phyloP scores from a whole-genome alignment of 2,329 filamentous ascomycete genomes.

The Cryoendolithus antarcticus region DNA sequence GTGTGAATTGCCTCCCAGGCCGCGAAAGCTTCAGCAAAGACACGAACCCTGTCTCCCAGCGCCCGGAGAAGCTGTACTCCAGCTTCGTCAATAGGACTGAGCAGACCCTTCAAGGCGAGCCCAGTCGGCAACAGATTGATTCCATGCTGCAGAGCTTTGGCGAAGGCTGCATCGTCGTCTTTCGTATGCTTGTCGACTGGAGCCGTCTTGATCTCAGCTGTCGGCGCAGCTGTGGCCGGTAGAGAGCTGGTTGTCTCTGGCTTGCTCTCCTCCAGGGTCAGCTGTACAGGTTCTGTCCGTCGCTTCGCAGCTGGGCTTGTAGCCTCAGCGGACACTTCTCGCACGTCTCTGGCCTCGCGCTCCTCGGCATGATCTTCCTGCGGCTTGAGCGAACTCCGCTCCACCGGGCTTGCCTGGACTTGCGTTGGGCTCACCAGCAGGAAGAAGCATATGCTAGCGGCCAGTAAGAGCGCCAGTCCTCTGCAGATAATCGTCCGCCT shows the following conservation, averaged over 20 bases:
- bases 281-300: no score
- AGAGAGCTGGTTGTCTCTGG: neutral
- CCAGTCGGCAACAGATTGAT: constrained; percentile 5
- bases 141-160: constrained; percentile 3
- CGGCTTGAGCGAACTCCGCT: no score
- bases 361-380: neutral
- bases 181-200: neutral
- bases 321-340: neutral
- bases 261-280: neutral
- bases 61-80: constrained; percentile 9
- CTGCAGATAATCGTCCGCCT: no score
- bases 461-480: no score
- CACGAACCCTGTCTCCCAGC: constrained; percentile 7
- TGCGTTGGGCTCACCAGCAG: no score
- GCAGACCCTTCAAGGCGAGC: constrained; percentile 6
- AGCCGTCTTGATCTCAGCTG: neutral
- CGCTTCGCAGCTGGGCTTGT: neutral
- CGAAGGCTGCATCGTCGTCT: no score
- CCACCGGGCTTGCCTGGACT: no score
- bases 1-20: constrained; percentile 9
- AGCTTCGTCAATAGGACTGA: constrained; percentile 7
- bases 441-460: no score
- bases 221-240: neutral
- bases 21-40: constrained; percentile 7
- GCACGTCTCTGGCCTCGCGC: neutral